Percentiles rank a stretch among this genome's conserved stretches.
phyloP scores from a whole-genome alignment of 371 early-diverging fungal genomes.

The Mucor irregularis region DNA sequence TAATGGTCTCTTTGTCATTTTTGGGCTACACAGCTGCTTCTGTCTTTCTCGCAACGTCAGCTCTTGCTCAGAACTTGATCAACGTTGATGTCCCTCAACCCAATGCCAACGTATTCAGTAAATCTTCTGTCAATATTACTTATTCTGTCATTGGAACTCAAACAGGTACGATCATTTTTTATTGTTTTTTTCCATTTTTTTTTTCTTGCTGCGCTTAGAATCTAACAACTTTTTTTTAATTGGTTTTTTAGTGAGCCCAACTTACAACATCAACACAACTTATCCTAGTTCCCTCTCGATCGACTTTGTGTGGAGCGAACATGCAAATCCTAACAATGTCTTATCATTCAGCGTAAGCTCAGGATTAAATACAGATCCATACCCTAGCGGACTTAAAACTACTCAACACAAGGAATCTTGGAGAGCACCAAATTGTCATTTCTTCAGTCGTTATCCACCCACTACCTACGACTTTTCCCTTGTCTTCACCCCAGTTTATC shows the following conservation, averaged over 20 bases:
- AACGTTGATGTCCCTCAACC: constrained; percentile 10
- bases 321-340: constrained; percentile 5
- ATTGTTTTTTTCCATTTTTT: too few relatives aligned
- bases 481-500: constrained; percentile 18
- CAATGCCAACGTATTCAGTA: constrained; percentile 12
- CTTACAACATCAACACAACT: neutral
- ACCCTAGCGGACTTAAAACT: constrained; percentile 12
- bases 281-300: constrained; percentile 19
- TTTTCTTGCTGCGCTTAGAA: too few relatives aligned
- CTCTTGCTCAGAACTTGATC: constrained; percentile 3
- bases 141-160: constrained; percentile 19
- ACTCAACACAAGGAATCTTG: constrained; percentile 5
- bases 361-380: constrained; percentile 14
- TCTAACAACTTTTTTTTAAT: neutral
- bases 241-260: constrained; percentile 11
- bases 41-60: neutral
- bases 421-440: constrained; percentile 24
- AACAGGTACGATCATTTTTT: constrained; percentile 8
- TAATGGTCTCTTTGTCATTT: neutral
- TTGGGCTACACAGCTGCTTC: neutral
- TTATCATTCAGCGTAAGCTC: constrained; percentile 2
- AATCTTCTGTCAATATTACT: constrained; percentile 3
- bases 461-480: constrained; percentile 21
- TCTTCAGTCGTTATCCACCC: constrained; percentile 29
- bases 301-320: constrained; percentile 21